Evolutionary conservation across 176 grass and related monocot species (phyloP), one percentile per base, ranked within the genome.

Genomic region (Bolboschoenus planiculmis): DNA sequence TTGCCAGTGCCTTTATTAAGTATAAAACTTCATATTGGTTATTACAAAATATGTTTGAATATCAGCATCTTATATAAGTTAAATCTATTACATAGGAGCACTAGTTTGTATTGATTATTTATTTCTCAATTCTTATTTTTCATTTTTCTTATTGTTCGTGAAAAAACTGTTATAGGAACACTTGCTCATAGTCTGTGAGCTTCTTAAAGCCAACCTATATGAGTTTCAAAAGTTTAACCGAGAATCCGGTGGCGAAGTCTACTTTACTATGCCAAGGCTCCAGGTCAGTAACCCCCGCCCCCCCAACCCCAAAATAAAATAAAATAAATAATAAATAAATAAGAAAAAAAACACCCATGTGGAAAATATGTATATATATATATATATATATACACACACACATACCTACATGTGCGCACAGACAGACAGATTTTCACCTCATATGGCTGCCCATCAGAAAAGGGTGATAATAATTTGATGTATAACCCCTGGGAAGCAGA

Each of bases 221-320:
- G 97, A 99, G 78, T 99, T 99, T 80, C 97, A 99, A 80, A 99
- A 99, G 80, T 99, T 99, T 33, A 99, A 99, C 63, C 91, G 97
- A 86, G 97, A 99, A 99, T 99, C 96, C 54, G 96, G 96, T 82
- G 96, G 96, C 0, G 96, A 99, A 79, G 96, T 99, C 87, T 99
- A 99, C 87, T 99, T 99, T 47, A 99, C 96, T 43, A 95, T 99
- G 96, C 93, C 96, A 87, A 95, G 96, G 57, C 78, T 99, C 40
- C 96, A 99, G 96, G 96, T 99, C 13, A 50, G 43, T 31, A 77
- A 20, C 21, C 39, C 40, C 39, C 16, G 18, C 11, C 0, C 56
- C 21, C 56, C 20, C 2, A 8, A 30, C 59, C 26, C 13, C 3
- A 18, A 39, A 57, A 78, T 0, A 78, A 56, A 16, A 34, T 18